phyloP scores from a whole-genome alignment of 2,329 filamentous ascomycete species.

The Calonectria multiphialidica region DNA sequence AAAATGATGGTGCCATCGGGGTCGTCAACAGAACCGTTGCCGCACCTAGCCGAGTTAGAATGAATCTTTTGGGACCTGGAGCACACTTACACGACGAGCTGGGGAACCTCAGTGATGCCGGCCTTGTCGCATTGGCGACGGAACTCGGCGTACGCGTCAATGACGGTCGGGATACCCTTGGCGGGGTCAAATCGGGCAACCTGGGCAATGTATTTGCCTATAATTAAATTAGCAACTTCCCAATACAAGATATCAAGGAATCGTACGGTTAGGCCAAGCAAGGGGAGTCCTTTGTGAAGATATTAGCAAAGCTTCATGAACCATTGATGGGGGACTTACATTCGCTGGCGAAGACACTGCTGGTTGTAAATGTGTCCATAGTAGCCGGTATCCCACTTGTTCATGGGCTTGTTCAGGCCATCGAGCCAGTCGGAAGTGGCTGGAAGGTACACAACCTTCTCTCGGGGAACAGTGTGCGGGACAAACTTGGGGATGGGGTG shows the following conservation, averaged over 20 bases:
- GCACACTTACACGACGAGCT: conserved; percentile 73
- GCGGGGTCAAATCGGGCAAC: conserved; percentile 86
- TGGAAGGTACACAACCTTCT: conserved; percentile 80
- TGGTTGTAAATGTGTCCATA: conserved; percentile 81
- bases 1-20: conserved; percentile 81
- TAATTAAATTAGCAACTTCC: conserved; percentile 31
- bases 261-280: conserved; percentile 64
- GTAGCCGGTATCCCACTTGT: conserved; percentile 77
- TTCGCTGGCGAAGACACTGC: conserved; percentile 69
- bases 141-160: conserved; percentile 82
- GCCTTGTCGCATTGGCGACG: conserved; percentile 69
- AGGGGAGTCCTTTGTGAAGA: conserved; percentile 56
- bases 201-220: conserved; percentile 80
- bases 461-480: conserved; percentile 72
- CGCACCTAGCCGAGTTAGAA: conserved; percentile 59
- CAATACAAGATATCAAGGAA: not conserved
- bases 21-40: conserved; percentile 85
- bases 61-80: too few relatives aligned
- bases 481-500: conserved; percentile 85
- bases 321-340: conserved; percentile 50
- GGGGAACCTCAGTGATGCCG: conserved; percentile 67
- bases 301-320: conserved; percentile 17
- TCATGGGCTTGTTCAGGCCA: conserved; percentile 82
- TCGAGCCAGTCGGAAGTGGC: conserved; percentile 89
- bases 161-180: conserved; percentile 83